Percentiles rank a stretch among this genome's conserved stretches.
These are phyloP conservation scores for Cadophora malorum DNA, from an alignment of 2,329 filamentous ascomycete genomes.

Conservation along the genomic window DNA sequence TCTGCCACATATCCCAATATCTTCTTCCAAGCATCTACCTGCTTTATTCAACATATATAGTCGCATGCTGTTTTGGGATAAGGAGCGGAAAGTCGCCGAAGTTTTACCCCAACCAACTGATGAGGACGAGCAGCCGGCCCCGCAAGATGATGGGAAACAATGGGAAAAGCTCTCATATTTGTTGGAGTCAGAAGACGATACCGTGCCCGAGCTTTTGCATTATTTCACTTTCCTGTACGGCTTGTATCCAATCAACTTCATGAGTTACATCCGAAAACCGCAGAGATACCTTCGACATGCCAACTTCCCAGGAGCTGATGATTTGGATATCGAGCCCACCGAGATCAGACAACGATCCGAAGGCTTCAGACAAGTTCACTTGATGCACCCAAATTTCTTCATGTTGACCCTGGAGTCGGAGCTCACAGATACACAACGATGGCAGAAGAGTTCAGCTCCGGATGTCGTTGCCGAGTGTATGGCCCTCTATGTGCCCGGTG, in stretches of 20 bases:
- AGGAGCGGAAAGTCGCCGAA: slow-evolving; percentile 38
- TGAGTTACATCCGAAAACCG: slow-evolving; percentile 84
- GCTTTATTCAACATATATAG: slow-evolving; percentile 83
- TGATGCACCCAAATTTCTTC: slow-evolving; percentile 86
- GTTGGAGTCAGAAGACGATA: slow-evolving; percentile 65
- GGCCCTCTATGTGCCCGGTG: slow-evolving; percentile 59
- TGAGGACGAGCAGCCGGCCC: slow-evolving; percentile 44
- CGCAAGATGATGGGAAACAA: slow-evolving; percentile 47
- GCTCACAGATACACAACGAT: slow-evolving; percentile 75
- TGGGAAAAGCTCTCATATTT: slow-evolving; percentile 73
- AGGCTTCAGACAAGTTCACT: slow-evolving; percentile 73
- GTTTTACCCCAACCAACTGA: slow-evolving; percentile 23
- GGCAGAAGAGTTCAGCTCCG: slow-evolving; percentile 79
- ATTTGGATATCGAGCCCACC: slow-evolving; percentile 78
- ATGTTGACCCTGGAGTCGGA: slow-evolving; percentile 80
- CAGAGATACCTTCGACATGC: slow-evolving; percentile 78
- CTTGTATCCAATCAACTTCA: slow-evolving; percentile 83
- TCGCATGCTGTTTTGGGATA: slow-evolving; percentile 79
- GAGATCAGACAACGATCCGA: slow-evolving; percentile 80
- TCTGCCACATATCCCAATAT: slow-evolving; percentile 78
- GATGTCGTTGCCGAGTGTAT: slow-evolving; percentile 84
- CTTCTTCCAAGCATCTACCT: slow-evolving; percentile 71
- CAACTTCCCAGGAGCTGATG: slow-evolving; percentile 72
- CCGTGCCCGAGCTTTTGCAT: slow-evolving; percentile 70
- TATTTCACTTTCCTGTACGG: slow-evolving; percentile 87